Base-by-base conservation (phyloP, 139 green algal genomes). In the Monoraphidium neglectum region DNA sequence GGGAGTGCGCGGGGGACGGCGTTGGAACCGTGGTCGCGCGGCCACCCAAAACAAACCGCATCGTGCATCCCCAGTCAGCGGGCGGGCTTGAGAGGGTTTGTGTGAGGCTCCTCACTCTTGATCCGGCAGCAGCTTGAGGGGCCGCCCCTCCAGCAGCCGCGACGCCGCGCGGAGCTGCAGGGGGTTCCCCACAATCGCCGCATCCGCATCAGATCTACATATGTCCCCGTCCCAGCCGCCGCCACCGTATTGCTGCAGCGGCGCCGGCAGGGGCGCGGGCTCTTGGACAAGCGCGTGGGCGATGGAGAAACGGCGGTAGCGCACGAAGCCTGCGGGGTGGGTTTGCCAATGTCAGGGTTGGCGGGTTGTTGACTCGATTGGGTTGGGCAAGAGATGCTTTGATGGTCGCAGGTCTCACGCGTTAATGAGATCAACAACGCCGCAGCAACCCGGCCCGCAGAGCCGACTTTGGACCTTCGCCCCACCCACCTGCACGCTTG, bases 71-170 rank as follows among this genome's bases (percentile, higher is more conserved):
- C n/a, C n/a, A n/a, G n/a, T n/a, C n/a, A n/a, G n/a, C n/a, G n/a
- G n/a, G n/a, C n/a, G n/a, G n/a, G n/a, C n/a, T n/a, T n/a, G n/a
- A n/a, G n/a, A n/a, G n/a, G n/a, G n/a, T n/a, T n/a, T n/a, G n/a
- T n/a, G n/a, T n/a, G n/a, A n/a, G n/a, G n/a, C 18, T 40, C 30
- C 70, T 63, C 32, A 77, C 72, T 60, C 24, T 32, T 77, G 57
- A 51, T 77, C 72, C 37, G 72, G 72, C 72, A 77, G 60, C 21
- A 77, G 72, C 43, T 77, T 71, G 24, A 77, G 59, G 33, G 57
- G 59, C 24, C 72, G 51, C 5, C 72, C 72, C 33, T 77, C 72
- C 15, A 77, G 57, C 60, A 61, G 60, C 40, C 60, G 28, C 30
- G 72, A 57, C 30, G 60, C 72, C 32, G 72, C 72, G 33, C 57